A percentile compares a stretch with the other conserved stretches of the same genome.
Evolutionary conservation across 805 yeast genomes (phyloP).

Genomic region (Lachancea thermotolerans): DNA sequence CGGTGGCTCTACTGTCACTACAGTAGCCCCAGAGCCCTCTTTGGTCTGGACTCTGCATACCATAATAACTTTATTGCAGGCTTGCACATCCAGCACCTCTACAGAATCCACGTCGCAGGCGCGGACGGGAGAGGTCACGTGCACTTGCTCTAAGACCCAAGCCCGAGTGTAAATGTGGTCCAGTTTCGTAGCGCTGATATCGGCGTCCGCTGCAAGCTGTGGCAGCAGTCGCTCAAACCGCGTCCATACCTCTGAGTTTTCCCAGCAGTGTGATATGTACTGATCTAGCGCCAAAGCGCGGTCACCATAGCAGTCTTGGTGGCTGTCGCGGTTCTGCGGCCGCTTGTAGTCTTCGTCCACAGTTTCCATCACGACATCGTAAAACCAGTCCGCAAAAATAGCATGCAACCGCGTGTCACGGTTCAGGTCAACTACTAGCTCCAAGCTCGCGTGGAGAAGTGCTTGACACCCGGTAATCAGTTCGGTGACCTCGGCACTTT

Average conservation of each 20-base stretch:
- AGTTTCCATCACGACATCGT: slow-evolving; percentile 15
- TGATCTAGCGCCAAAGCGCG: background rate
- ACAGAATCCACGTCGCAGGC: background rate
- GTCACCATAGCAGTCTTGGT: background rate
- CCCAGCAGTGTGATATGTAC: background rate
- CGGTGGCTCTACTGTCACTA: too few relatives aligned
- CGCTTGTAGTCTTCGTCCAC: slow-evolving; percentile 19
- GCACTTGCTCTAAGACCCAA: slow-evolving; percentile 1
- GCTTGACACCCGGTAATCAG: slow-evolving; percentile 6
- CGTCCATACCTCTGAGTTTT: background rate
- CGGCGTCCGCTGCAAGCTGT: background rate
- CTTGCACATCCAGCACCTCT: background rate
- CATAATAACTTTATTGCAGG: too few relatives aligned
- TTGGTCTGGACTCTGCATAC: too few relatives aligned
- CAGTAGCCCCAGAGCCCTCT: too few relatives aligned
- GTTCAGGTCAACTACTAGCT: slow-evolving; percentile 10
- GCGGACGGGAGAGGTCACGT: background rate
- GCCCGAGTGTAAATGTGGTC: slow-evolving; percentile 1
- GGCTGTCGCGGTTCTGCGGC: background rate
- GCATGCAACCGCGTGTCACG: slow-evolving; percentile 12
- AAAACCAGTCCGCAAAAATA: slow-evolving; percentile 18
- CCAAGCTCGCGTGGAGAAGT: slow-evolving; percentile 8
- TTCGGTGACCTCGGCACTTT: background rate
- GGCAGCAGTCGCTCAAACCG: background rate
- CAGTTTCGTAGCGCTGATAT: background rate